phyloP scores from a whole-genome alignment of 306 rosid genomes.

The Cucumis sativus region Cucumber_9930_V3 NC_026656.2:12194001-12194500 shows the following conservation, averaged over 20 bases:
- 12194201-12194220: constrained; percentile 45
- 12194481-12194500: constrained; percentile 39
- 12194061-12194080: not conserved
- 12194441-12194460: constrained; percentile 28
- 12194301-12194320: constrained; percentile 73
- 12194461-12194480: constrained; percentile 27
- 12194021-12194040: not conserved
- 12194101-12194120: not conserved
- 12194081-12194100: not conserved
- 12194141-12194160: not conserved
- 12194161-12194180: not conserved
- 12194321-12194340: constrained; percentile 44
- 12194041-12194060: not conserved
- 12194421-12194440: constrained; percentile 57
- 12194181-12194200: constrained; percentile 35
- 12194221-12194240: constrained; percentile 74
- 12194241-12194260: constrained; percentile 35
- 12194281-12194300: constrained; percentile 57
- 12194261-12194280: constrained; percentile 45
- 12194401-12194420: constrained; percentile 72
- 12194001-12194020: not conserved
- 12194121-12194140: not conserved
- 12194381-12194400: constrained; percentile 51
- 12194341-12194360: constrained; percentile 34
- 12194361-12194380: constrained; percentile 35